phyloP scores from a whole-genome alignment of 225 moss, liverwort and hornwort species.

The Rhytidiadelphus loreus region DNA sequence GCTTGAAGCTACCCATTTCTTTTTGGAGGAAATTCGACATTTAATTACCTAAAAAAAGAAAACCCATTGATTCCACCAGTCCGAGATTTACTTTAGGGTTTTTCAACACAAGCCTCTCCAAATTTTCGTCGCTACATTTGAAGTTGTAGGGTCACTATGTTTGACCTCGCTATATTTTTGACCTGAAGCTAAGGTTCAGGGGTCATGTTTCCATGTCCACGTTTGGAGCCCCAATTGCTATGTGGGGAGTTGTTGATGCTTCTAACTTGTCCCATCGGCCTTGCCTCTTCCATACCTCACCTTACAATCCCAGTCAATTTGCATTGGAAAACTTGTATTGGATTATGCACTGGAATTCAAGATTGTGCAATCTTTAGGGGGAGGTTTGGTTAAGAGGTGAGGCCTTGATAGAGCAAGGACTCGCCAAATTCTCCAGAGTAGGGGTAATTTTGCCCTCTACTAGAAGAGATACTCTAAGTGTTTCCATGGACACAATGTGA shows the following conservation, averaged over 20 bases:
- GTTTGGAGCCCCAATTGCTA: no score
- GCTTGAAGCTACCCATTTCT: no score
- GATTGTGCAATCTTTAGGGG: accelerated
- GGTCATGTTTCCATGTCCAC: not conserved
- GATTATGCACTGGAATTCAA: no score
- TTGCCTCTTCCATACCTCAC: not conserved
- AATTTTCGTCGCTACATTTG: not conserved
- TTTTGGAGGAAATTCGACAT: no score
- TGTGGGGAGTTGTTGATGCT: no score
- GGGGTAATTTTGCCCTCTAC: accelerated
- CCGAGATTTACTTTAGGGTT: not conserved
- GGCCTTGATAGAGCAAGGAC: no score
- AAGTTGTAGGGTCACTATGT: accelerated
- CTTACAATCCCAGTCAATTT: no score
- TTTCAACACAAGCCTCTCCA: not conserved
- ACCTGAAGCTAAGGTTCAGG: not conserved
- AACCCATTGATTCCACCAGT: no score
- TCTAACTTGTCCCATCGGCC: accelerated
- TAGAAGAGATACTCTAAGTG: no score
- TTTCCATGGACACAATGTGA: not conserved
- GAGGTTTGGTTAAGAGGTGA: accelerated
- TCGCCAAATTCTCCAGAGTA: accelerated
- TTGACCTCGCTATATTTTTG: not conserved
- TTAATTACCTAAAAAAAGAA: no score
- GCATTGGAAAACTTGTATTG: no score